Percentiles rank a stretch among this genome's conserved stretches.
These are phyloP conservation scores for Naematelia encephala DNA, from an alignment of 768 basidiomycete species.

Conservation along the genomic window DNA sequence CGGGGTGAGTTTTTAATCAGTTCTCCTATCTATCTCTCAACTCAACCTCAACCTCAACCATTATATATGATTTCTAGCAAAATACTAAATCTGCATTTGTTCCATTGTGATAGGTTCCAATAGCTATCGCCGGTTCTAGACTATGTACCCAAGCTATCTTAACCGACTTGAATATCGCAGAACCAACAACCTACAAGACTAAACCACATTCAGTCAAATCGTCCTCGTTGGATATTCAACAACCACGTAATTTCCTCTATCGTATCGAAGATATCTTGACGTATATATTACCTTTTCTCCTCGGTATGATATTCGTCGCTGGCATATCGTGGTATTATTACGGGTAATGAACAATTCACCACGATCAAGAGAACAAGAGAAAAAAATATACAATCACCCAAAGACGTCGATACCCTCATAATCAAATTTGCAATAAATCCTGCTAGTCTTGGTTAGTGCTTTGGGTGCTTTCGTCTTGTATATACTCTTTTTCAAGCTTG, in stretches of 20 bases:
- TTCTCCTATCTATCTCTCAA: background rate
- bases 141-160: constrained; percentile 51
- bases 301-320: background rate
- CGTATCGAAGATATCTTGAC: background rate
- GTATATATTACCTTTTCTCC: background rate
- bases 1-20: constrained; percentile 32
- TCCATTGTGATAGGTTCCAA: constrained; percentile 40
- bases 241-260: background rate
- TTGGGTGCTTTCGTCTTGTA: background rate
- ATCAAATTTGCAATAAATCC: background rate
- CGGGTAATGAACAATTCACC: background rate
- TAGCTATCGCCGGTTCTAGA: constrained; percentile 52
- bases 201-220: background rate
- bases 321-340: too few species aligned
- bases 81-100: constrained; percentile 1
- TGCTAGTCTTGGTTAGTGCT: background rate
- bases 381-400: too few species aligned
- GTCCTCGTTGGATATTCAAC: background rate
- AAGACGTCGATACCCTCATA: too few species aligned
- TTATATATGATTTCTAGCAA: background rate
- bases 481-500: background rate
- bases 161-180: constrained; percentile 34
- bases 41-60: background rate
- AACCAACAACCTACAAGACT: constrained; percentile 27
- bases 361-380: background rate